phyloP scores from a whole-genome alignment of 371 early-diverging fungal species.

The Chytridiales sp. region DNA sequence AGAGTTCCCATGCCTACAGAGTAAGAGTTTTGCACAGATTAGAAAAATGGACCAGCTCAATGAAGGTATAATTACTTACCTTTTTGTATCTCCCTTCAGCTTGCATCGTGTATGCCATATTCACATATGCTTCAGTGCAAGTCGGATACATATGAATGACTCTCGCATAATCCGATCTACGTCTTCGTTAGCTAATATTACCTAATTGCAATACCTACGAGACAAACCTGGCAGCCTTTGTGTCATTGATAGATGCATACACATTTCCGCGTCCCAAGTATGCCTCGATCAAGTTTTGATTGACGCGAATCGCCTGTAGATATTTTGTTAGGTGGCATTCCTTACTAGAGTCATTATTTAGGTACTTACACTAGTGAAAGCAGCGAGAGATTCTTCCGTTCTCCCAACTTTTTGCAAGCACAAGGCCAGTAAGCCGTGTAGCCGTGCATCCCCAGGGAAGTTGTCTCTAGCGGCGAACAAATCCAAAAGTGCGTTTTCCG shows the following conservation, averaged over 20 bases:
- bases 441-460: slow-evolving; percentile 45
- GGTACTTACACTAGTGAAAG: slow-evolving; percentile 41
- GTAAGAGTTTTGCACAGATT: not conserved
- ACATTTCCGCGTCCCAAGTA: slow-evolving; percentile 54
- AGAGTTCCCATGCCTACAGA: slow-evolving; percentile 43
- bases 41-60: not conserved
- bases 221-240: slow-evolving; percentile 26
- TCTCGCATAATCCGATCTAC: slow-evolving; percentile 46
- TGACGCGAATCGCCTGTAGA: slow-evolving; percentile 40
- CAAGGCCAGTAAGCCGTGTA: slow-evolving; percentile 46
- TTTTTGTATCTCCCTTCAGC: slow-evolving; percentile 34
- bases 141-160: slow-evolving; percentile 49
- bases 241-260: slow-evolving; percentile 35
- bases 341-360: not conserved
- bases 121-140: slow-evolving; percentile 49
- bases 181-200: not conserved
- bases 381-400: slow-evolving; percentile 37
- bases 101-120: slow-evolving; percentile 53
- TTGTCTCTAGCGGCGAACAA: slow-evolving; percentile 44
- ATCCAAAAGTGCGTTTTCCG: slow-evolving; percentile 49
- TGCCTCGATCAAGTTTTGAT: slow-evolving; percentile 40
- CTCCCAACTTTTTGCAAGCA: slow-evolving; percentile 48
- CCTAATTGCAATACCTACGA: not conserved
- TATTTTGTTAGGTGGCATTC: slow-evolving; percentile 12
- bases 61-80: slow-evolving; percentile 18